Conservation (phyloP, 2,329 filamentous ascomycete species). For the Allantophomopsis lycopodina region DNA sequence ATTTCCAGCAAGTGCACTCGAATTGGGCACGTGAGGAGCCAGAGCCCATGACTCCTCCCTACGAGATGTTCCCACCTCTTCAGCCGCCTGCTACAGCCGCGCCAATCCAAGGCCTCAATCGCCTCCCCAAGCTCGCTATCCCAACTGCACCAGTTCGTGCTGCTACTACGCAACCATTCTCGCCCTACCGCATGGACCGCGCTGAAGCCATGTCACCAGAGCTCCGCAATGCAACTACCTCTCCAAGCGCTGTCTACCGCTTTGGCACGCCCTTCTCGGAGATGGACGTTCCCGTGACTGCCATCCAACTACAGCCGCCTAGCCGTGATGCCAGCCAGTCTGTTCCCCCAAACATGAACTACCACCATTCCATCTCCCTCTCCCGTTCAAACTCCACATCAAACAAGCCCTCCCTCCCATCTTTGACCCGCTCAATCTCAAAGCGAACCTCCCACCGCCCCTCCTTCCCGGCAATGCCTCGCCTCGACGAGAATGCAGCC, state of each 20-base stretch:
- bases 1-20: slow-evolving; percentile 55
- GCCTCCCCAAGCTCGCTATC: slow-evolving; percentile 49
- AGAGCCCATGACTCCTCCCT: slow-evolving; percentile 44
- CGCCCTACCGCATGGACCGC: slow-evolving; percentile 37
- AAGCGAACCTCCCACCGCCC: slow-evolving; percentile 43
- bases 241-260: slow-evolving; percentile 52
- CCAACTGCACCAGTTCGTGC: slow-evolving; percentile 23
- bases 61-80: slow-evolving; percentile 42
- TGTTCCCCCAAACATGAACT: slow-evolving; percentile 88
- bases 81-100: slow-evolving; percentile 8
- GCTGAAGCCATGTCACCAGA: slow-evolving; percentile 37
- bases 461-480: slow-evolving; percentile 53
- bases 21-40: slow-evolving; percentile 38
- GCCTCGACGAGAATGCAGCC: slow-evolving; percentile 47
- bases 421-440: slow-evolving; percentile 12
- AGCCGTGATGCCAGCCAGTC: slow-evolving; percentile 75
- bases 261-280: slow-evolving; percentile 83
- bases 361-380: slow-evolving; percentile 29
- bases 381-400: slow-evolving; percentile 7
- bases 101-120: slow-evolving; percentile 40
- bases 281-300: slow-evolving; percentile 74
- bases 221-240: slow-evolving; percentile 30
- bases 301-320: slow-evolving; percentile 56
- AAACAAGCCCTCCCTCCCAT: slow-evolving; percentile 9
- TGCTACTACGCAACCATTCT: slow-evolving; percentile 22